Base-by-base conservation (phyloP, 345 rosid species). In the Melastoma malabathricum region DNA sequence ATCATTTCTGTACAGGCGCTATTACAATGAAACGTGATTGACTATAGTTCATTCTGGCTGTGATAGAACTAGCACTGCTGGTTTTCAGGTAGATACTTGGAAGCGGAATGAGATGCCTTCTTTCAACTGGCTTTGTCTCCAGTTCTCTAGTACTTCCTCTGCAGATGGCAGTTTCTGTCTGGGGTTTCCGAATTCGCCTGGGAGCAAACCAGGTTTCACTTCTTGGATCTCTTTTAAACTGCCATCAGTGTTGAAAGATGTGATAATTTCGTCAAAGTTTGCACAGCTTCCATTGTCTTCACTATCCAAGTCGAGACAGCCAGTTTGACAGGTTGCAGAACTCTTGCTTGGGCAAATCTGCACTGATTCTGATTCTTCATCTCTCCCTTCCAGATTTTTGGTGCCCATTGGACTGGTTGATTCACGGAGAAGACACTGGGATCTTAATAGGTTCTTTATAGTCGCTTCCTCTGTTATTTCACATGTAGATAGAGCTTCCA, bases 361-460 rank as follows among this genome's bases (percentile, higher is more conserved):
- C 12, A 12, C 10, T 34, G 41, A 2, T 1, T 8, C 41, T 6
- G 41, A 34, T 41, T 56, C 22, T 25, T 38, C 53, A 16, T 44
- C 20, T 55, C 23, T 17, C 5, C 5, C 39, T 55, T 31, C 39
- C 17, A 17, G 39, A 47, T 15, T 17, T 9, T 34, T 18, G 16
- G 17, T 0, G 1, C 48, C 25, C 49, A 18, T 23, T 19, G 47
- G 16, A 47, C 29, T 22, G 1, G 60, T 27, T 17, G 27, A 55
- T 57, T 50, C 61, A 23, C 31, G 17, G 7, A 79, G 72, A 60
- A 60, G 58, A 3, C 19, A 64, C 72, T 86, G 66, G 39, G 89
- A 63, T 60, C 70, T 82, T 43, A 68, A 59, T 60, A 90, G 79
- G 79, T 82, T 90, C 29, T 54, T 25, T 59, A 83, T 75, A 1